Conservation (phyloP, 495 filamentous ascomycete species). For the Podospora sp. region DNA sequence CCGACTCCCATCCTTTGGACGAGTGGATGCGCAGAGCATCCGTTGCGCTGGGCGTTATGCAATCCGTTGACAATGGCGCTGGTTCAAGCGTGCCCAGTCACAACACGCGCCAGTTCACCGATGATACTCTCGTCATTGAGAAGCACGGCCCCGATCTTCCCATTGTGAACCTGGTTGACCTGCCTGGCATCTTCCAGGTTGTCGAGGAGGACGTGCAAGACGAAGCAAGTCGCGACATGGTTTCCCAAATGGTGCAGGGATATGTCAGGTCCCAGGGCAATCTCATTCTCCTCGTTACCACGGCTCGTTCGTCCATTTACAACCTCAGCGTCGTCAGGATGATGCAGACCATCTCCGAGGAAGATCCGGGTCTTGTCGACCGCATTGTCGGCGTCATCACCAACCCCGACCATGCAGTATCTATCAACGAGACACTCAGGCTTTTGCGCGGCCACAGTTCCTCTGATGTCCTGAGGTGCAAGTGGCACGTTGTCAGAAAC, state of each 20-base stretch:
- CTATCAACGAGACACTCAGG: not conserved
- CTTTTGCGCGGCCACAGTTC: not conserved
- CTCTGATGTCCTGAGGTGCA: not conserved
- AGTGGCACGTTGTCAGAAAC: not conserved
- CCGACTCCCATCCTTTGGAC: not conserved
- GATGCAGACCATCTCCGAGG: not conserved
- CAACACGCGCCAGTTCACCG: not conserved
- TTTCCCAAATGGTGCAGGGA: not conserved
- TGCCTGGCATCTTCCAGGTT: not conserved
- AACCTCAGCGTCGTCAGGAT: not conserved
- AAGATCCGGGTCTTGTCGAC: not conserved
- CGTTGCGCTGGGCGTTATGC: not conserved
- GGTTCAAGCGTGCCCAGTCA: not conserved
- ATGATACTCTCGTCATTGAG: slow-evolving; percentile 1
- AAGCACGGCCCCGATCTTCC: slow-evolving; percentile 6
- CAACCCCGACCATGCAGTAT: not conserved
- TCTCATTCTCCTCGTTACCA: not conserved
- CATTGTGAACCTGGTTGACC: slow-evolving; percentile 2
- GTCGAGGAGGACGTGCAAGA: not conserved
- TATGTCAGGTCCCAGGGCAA: not conserved
- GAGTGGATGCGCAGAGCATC: not conserved
- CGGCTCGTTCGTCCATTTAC: not conserved
- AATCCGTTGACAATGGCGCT: not conserved
- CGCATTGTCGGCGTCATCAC: slow-evolving; percentile 2
- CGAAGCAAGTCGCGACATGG: not conserved